Evolutionary conservation across 331 rosid species (phyloP), one percentile per base, ranked within the genome.

Genomic region (Rosa hybrid): DNA sequence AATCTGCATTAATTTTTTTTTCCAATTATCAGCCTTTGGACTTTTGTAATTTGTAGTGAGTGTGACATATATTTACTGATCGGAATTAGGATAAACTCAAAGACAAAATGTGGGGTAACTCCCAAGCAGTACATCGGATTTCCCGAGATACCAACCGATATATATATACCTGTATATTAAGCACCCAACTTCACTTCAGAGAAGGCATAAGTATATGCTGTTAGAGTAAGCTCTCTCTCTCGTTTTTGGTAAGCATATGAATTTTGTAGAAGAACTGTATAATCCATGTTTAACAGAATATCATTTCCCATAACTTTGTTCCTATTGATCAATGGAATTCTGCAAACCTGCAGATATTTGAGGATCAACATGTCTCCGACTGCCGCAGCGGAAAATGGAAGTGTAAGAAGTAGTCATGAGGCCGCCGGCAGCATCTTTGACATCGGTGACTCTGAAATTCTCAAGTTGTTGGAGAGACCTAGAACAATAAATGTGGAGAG

Each of bases 401-500:
- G 18, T 17, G 64, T 25, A 14, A 68, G 18, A 39, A 74, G 78
- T 53, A 74, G 78, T 65, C 53, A 12, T 17, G 82, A 72, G 64
- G 23, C 64, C 4, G 18, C 72, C 1, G 16, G 77, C 73, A 10
- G 46, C 38, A 41, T 74, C 8, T 74, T 74, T 27, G 83, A 68
- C 14, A 62, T 11, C 1, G 81, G 76, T 48, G 80, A 82, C 34
- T 18, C 39, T 2, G 74, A 76, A 64, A 7, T 62, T 64, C 20
- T 71, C 49, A 80, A 5, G 78, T 30, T n/a, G 16, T 23, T 54
- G 69, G 71, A 84, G 38, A 71, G 74, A 34, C 75, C 81, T 12
- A 71, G 75, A 41, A 51, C 71, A 12, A 18, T 84, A 18, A 76
- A 54, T 0, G 18, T 84, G 62, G 87, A 79, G 75, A 84, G 71